These are phyloP conservation scores for Hypoxylon sp. DNA, from an alignment of 2,329 filamentous ascomycete genomes.

Conservation along the genomic window DNA sequence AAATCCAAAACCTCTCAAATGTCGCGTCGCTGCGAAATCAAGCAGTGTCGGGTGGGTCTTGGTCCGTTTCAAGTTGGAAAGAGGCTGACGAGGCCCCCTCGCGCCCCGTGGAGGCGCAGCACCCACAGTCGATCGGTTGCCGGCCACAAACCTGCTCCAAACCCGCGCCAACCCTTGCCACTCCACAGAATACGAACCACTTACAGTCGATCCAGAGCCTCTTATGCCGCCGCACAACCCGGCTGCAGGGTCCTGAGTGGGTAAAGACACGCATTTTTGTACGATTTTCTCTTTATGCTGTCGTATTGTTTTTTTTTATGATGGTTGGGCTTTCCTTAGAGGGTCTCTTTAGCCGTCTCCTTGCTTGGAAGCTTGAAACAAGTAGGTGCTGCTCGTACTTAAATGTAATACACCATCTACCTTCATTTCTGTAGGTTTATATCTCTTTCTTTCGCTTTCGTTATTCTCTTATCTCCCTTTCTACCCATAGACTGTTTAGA, in stretches of 20 bases:
- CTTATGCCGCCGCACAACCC: constrained; percentile 15
- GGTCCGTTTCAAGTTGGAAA: constrained; percentile 41
- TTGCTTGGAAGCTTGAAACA: constrained; percentile 28
- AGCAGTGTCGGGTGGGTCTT: constrained; percentile 32
- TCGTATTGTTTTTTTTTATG: constrained; percentile 15
- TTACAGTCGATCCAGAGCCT: constrained; percentile 24
- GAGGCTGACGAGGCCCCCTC: constrained; percentile 40
- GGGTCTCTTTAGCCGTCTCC: constrained; percentile 20
- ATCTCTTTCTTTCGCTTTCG: constrained; percentile 28
- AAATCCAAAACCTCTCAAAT: constrained; percentile 32
- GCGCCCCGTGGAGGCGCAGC: constrained; percentile 38
- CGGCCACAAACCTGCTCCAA: constrained; percentile 1
- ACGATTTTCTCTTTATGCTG: constrained; percentile 7
- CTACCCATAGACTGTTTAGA: constrained; percentile 23
- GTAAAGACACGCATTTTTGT: constrained; percentile 9
- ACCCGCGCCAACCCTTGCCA: background rate
- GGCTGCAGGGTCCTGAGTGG: constrained; percentile 5
- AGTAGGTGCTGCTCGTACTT: constrained; percentile 24
- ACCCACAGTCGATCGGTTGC: constrained; percentile 31
- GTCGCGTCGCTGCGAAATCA: constrained; percentile 32
- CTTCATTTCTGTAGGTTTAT: constrained; percentile 27
- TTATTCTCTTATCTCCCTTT: constrained; percentile 24
- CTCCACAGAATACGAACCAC: constrained; percentile 37
- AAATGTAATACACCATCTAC: constrained; percentile 27
- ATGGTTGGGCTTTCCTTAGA: constrained; percentile 2